phyloP scores from a whole-genome alignment of 1,139 yeast species.

The Petasospora fabianii region DNA sequence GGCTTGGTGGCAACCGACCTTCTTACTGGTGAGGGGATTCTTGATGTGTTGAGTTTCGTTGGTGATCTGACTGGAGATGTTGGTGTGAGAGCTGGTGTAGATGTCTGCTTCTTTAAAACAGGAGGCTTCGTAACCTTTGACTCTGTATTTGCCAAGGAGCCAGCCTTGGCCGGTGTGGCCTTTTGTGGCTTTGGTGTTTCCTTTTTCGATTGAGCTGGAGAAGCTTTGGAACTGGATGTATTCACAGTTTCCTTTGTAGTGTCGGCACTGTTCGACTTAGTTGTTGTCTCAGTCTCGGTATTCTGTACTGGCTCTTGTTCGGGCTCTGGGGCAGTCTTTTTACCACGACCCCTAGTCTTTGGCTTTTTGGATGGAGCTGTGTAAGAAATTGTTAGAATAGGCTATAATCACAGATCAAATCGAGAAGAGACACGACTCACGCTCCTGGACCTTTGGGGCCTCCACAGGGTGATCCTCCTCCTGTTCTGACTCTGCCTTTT shows the following conservation, averaged over 20 bases:
- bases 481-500: conserved; percentile 9
- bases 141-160: neutral
- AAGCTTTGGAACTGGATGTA: conserved; percentile 1
- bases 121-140: neutral
- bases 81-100: conserved; percentile 1
- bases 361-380: neutral
- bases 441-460: conserved; percentile 11
- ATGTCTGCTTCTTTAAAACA: conserved; percentile 1
- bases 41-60: conserved; percentile 5
- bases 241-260: too few relatives aligned
- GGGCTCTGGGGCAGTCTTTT: neutral
- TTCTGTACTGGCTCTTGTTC: neutral
- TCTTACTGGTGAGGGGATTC: conserved; percentile 18
- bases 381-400: neutral
- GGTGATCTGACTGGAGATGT: conserved; percentile 9
- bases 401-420: neutral
- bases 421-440: conserved; percentile 2
- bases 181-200: neutral
- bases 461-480: conserved; percentile 2
- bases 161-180: too few relatives aligned
- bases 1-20: conserved; percentile 8
- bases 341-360: neutral
- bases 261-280: neutral
- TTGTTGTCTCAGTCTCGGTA: neutral
- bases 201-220: neutral